A percentile compares a stretch with the other conserved stretches of the same genome.
Evolutionary conservation across 345 rosid species (phyloP).

Genomic region (Salix viminalis): DNA sequence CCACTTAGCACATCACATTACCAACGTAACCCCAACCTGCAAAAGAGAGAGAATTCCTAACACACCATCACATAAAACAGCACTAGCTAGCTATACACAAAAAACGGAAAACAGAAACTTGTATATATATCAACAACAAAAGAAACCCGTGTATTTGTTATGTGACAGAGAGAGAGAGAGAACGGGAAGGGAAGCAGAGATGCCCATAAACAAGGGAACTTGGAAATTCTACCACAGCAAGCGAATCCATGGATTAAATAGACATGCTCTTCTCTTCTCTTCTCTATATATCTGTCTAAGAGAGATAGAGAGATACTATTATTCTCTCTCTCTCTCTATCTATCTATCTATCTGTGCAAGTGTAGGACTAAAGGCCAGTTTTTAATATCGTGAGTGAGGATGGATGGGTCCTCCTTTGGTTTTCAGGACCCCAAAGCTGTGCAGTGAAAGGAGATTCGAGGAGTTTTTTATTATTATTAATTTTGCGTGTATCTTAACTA

Average conservation of each 20-base stretch:
- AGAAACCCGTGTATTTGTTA: not conserved
- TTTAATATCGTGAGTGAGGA: not conserved
- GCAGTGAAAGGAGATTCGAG: conserved; percentile 35
- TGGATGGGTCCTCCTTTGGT: conserved; percentile 11
- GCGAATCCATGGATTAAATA: conserved; percentile 28
- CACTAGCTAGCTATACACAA: not conserved
- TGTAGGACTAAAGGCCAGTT: not conserved
- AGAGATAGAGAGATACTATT: not conserved
- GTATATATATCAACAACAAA: not conserved
- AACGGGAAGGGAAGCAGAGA: conserved; percentile 15
- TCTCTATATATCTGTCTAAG: not conserved
- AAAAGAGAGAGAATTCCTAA: conserved; percentile 6
- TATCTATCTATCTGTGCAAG: not conserved
- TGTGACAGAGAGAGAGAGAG: not conserved
- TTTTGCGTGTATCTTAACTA: fast-evolving
- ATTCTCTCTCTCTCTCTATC: not conserved
- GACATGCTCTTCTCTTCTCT: not conserved
- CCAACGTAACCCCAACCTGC: conserved; percentile 38
- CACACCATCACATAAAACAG: not conserved
- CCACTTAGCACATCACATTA: conserved; percentile 39
- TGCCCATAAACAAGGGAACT: conserved; percentile 14
- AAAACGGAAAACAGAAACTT: not conserved
- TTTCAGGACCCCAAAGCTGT: conserved; percentile 34
- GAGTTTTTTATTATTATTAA: not conserved
- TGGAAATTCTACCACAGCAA: conserved; percentile 24